Conservation (phyloP, 768 basidiomycete species). For the Tulasnella sp. region DNA sequence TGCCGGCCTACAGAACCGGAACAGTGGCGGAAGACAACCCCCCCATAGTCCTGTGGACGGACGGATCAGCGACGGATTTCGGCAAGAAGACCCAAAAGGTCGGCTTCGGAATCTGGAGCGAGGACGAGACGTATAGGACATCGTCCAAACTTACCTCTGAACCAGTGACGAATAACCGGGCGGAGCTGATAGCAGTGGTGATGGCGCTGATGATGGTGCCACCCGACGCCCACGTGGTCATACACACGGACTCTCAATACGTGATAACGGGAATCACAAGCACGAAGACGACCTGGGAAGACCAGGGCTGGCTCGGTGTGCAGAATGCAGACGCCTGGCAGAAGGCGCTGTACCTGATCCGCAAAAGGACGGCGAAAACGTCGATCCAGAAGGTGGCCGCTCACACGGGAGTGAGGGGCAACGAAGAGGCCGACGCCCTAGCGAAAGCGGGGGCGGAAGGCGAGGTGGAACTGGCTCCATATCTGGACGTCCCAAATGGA, state of each 20-base stretch:
- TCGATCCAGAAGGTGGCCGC: not conserved
- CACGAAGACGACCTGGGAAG: not conserved
- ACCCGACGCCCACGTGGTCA: no score
- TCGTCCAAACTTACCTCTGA: not conserved
- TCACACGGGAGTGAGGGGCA: no score
- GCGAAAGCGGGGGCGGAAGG: no score
- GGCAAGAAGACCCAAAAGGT: not conserved
- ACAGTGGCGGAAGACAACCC: not conserved
- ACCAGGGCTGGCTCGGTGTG: not conserved
- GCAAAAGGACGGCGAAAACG: not conserved
- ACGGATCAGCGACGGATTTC: slow-evolving; percentile 1
- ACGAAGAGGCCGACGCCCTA: no score
- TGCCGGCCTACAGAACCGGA: not conserved
- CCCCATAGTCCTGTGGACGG: not conserved
- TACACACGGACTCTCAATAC: slow-evolving; percentile 10
- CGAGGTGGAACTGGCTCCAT: no score
- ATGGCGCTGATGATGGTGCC: not conserved
- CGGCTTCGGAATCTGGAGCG: not conserved
- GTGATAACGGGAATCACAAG: not conserved
- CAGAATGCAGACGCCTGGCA: not conserved
- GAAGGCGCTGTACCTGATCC: not conserved
- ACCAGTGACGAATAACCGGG: not conserved
- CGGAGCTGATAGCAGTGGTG: not conserved
- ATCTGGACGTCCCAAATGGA: no score
- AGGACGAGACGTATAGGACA: not conserved